Percentiles rank a stretch among this genome's conserved stretches.
Conservation (phyloP, 306 rosid species). For the Cucurbita moschata region DNA sequence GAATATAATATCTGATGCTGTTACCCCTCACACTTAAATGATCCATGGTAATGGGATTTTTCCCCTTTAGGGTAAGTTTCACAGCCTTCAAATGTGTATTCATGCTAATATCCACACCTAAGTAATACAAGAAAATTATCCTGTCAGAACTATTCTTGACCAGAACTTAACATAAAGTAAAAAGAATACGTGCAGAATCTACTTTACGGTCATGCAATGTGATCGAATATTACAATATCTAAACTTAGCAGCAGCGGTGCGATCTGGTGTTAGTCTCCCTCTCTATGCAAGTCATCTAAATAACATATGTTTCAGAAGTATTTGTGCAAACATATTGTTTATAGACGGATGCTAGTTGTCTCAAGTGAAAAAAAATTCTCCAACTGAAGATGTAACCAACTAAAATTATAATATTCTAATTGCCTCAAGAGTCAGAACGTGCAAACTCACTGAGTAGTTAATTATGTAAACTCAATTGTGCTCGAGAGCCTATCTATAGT, state of each 20-base stretch:
- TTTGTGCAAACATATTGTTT: background rate
- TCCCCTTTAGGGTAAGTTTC: slow-evolving; percentile 79
- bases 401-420: too few species aligned
- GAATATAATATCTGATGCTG: slow-evolving; percentile 73
- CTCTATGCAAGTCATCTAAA: background rate
- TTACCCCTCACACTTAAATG: slow-evolving; percentile 94
- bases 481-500: too few species aligned
- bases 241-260: background rate
- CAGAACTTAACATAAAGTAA: background rate
- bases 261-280: background rate
- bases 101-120: slow-evolving; percentile 80
- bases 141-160: slow-evolving; percentile 6
- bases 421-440: too few species aligned
- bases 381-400: too few species aligned
- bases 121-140: slow-evolving; percentile 7
- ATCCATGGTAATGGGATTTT: slow-evolving; percentile 82
- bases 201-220: background rate
- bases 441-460: too few species aligned
- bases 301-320: background rate
- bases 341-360: too few species aligned
- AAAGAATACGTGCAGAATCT: background rate
- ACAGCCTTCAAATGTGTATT: slow-evolving; percentile 88
- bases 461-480: too few species aligned
- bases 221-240: background rate
- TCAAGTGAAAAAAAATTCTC: too few species aligned